Evolutionary conservation across 2,329 filamentous ascomycete species (phyloP).

Genomic region (Botrytis elliptica): DNA sequence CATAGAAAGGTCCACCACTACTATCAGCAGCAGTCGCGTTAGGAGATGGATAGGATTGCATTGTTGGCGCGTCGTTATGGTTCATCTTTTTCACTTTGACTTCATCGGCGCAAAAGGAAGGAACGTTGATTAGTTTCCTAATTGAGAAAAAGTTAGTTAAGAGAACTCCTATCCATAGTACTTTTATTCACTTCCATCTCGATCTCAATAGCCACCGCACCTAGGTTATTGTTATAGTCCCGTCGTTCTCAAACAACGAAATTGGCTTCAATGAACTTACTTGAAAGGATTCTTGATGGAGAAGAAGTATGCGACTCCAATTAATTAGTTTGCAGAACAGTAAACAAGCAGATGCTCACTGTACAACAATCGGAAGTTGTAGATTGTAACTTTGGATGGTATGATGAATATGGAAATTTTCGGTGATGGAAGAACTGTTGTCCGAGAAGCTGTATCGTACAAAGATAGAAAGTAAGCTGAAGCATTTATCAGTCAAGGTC

Average conservation of each 20-base stretch:
- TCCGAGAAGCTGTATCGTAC: constrained; percentile 17
- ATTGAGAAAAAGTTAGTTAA: constrained; percentile 28
- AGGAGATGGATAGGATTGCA: constrained; percentile 39
- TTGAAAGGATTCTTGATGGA: constrained; percentile 18
- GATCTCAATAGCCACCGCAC: constrained; percentile 8
- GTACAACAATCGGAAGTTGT: constrained; percentile 13
- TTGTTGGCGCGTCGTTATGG: constrained; percentile 33
- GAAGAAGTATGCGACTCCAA: constrained; percentile 26
- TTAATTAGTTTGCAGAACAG: constrained; percentile 15
- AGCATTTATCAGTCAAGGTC: neutral
- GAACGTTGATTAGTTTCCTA: constrained; percentile 24
- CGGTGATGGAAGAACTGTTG: constrained; percentile 23
- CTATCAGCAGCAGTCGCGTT: constrained; percentile 34
- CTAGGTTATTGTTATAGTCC: constrained; percentile 11
- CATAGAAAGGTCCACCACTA: constrained; percentile 36
- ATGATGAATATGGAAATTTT: constrained; percentile 20
- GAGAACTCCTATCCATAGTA: constrained; percentile 24
- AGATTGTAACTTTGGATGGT: neutral
- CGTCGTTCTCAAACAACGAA: constrained; percentile 25
- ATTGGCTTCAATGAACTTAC: constrained; percentile 34
- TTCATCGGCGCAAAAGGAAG: constrained; percentile 27
- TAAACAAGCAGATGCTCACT: constrained; percentile 10
- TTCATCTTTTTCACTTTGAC: constrained; percentile 25
- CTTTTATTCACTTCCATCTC: neutral
- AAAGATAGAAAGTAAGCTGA: constrained; percentile 17